phyloP scores from a whole-genome alignment of 768 basidiomycete genomes.

The Lactifluus piperatus region DNA sequence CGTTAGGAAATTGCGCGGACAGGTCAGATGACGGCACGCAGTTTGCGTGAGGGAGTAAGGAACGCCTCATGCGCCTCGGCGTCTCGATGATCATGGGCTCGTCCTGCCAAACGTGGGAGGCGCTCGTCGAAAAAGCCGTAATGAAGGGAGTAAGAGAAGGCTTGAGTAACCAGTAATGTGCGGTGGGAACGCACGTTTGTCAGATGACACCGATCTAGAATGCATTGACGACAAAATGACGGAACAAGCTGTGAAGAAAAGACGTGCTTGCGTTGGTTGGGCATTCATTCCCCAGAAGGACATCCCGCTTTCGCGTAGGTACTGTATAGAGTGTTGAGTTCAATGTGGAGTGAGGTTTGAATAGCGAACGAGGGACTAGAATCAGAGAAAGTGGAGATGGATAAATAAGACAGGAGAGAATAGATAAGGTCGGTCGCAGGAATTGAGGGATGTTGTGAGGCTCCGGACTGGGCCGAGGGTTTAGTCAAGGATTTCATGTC shows the following conservation, averaged over 20 bases:
- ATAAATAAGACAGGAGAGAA: background rate
- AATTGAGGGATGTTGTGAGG: background rate
- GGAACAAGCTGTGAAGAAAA: background rate
- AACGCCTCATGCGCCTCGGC: background rate
- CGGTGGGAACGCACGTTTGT: constrained; percentile 10
- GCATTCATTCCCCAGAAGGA: background rate
- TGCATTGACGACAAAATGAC: constrained; percentile 9
- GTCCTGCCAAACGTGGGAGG: constrained; percentile 6
- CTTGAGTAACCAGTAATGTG: constrained; percentile 4
- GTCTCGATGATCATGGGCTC: background rate
- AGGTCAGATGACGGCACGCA: constrained; percentile 3
- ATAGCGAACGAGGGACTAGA: background rate
- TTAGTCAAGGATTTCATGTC: background rate
- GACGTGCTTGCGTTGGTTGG: constrained; percentile 3
- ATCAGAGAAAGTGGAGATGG: background rate
- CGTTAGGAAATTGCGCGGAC: background rate
- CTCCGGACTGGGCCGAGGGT: background rate
- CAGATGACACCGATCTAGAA: constrained; percentile 7
- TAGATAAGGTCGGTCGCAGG: background rate
- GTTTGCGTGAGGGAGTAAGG: constrained; percentile 3
- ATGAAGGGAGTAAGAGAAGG: no score
- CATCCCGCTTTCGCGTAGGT: background rate
- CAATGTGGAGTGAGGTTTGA: background rate
- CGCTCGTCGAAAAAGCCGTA: constrained; percentile 10
- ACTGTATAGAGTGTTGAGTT: background rate